phyloP scores from a whole-genome alignment of 1,284 basidiomycete genomes.

The Singerocomus inundabilis region DNA sequence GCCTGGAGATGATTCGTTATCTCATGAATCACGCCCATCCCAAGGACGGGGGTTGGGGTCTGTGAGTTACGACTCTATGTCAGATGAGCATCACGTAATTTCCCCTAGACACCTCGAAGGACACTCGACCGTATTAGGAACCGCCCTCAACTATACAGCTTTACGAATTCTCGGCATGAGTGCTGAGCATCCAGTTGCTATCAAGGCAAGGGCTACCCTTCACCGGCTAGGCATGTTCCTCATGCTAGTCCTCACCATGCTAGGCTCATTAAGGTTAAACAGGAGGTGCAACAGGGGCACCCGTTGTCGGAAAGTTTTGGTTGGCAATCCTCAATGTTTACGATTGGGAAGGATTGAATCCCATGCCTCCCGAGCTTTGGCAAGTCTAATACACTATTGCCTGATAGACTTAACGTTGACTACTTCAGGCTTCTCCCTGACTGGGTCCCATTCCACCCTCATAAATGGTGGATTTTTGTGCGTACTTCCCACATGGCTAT shows the following conservation, averaged over 20 bases:
- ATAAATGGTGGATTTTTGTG: conserved; percentile 98
- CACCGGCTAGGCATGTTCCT: conserved; percentile 66
- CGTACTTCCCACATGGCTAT: conserved; percentile 90
- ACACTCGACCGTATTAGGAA: conserved; percentile 92
- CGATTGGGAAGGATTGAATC: conserved; percentile 95
- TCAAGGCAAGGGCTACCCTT: conserved; percentile 73
- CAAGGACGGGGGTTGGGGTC: conserved; percentile 90
- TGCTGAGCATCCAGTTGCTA: conserved; percentile 77
- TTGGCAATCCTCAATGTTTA: conserved; percentile 90
- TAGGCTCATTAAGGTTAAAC: conserved; percentile 3
- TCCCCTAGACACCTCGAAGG: conserved; percentile 84
- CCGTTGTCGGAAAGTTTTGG: conserved; percentile 99
- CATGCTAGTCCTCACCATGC: neutral
- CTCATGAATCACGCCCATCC: conserved; percentile 74
- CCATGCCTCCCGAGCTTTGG: conserved; percentile 94
- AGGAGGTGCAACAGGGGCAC: conserved; percentile 82
- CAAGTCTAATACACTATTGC: conserved; percentile 32
- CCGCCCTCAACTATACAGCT: conserved; percentile 88
- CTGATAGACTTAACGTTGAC: conserved; percentile 1
- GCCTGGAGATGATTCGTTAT: conserved; percentile 90
- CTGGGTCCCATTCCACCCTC: conserved; percentile 91
- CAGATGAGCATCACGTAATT: conserved; percentile 1
- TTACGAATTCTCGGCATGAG: conserved; percentile 85
- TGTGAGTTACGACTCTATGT: conserved; percentile 56
- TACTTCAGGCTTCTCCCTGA: conserved; percentile 78